These are phyloP conservation scores for Tuber melanosporum DNA, from an alignment of 495 filamentous ascomycete genomes.

Conservation along the genomic window DNA sequence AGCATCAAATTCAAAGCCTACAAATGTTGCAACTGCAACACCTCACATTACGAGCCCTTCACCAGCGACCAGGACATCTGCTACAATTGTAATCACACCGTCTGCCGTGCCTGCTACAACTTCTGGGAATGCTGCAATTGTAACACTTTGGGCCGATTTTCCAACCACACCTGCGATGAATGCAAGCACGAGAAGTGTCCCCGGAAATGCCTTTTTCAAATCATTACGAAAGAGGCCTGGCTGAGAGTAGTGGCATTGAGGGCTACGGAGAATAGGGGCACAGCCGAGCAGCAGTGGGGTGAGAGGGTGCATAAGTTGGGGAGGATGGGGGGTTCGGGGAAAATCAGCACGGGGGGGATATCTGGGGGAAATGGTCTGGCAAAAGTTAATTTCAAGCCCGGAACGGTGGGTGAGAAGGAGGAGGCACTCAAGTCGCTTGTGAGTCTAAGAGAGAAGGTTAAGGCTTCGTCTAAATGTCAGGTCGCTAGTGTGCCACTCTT, in stretches of 20 bases:
- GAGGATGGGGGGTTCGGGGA: background rate
- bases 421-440: background rate
- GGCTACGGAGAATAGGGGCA: background rate
- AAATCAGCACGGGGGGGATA: background rate
- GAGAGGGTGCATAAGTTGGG: background rate
- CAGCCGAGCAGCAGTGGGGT: background rate
- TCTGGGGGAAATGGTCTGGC: background rate
- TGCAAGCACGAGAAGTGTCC: background rate
- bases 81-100: background rate
- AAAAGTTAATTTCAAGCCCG: background rate
- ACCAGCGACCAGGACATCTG: background rate
- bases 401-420: background rate
- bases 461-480: background rate
- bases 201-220: background rate
- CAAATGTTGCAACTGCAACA: background rate
- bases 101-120: background rate
- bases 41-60: background rate
- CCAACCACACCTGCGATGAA: background rate
- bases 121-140: constrained; percentile 2
- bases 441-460: background rate
- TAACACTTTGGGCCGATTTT: background rate
- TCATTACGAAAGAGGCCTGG: background rate
- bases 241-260: background rate
- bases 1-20: background rate
- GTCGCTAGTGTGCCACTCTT: background rate